Base-by-base conservation (phyloP, 108 stramenopile species). In the Nannochloropsis salina region DNA sequence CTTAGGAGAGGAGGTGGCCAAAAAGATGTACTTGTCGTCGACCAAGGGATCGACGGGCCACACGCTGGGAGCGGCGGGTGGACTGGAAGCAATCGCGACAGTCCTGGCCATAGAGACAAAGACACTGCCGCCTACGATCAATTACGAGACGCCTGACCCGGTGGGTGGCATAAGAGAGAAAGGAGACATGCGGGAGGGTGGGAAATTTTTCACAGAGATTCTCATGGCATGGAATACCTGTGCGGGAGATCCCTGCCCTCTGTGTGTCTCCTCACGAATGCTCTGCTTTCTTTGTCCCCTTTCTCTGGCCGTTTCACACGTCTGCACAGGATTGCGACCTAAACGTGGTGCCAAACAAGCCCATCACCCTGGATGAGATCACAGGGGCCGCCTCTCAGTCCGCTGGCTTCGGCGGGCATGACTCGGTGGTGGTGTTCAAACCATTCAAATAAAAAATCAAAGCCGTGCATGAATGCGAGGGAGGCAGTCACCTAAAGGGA, bases 371-470 rank as follows among this genome's bases (percentile, higher is more conserved):
- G 93, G 93, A 92, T n/a, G 41, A 74, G 42, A 83, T 96, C 9
- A 94, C 89, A 41, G 96, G 91, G 9, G 96, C 95, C 1, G 94
- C 96, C 94, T 95, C 95, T 86, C 94, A 96, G 18, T 96, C 94
- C 88, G 91, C 97, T 80, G 97, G 97, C 2, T 98, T 98, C 89
- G 97, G 97, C 31, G 97, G 97, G 83, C 96, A 97, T 94, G 97
- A 98, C 91, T 96, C 95, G 20, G 96, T 95, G 3, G 83, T 98
- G 21, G 91, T 96, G 12, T 96, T 98, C 91, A 95, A 95, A 6
- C 61, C 61, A 8, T 74, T 74, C 61, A 74, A 74, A n/a, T 74
- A 74, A 6, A 74, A 74, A 31, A 31, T 31, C 31, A 31, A 31
- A 31, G 31, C 31, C 31, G 31, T 31, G 31, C 61, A 74, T n/a